A percentile compares a stretch with the other conserved stretches of the same genome.
These are phyloP conservation scores for Myrmaecium sp. DNA, from an alignment of 2,329 filamentous ascomycete species.

Conservation along the genomic window DNA sequence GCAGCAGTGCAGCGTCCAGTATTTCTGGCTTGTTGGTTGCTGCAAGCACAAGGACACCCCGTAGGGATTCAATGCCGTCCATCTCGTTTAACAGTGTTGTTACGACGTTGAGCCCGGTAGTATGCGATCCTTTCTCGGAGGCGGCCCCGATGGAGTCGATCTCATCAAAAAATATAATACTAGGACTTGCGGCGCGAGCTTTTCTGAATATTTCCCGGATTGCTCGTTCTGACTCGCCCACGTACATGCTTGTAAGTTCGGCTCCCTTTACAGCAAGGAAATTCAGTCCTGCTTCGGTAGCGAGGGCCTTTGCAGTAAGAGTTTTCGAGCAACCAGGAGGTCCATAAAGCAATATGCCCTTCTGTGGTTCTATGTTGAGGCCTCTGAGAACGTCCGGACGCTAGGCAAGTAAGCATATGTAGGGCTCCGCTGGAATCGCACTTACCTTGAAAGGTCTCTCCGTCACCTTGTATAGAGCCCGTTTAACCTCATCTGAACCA, in stretches of 20 bases:
- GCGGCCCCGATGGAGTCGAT: slow-evolving; percentile 68
- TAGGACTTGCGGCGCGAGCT: slow-evolving; percentile 69
- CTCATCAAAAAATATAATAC: slow-evolving; percentile 94
- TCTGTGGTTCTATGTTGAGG: slow-evolving; percentile 44
- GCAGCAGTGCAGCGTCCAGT: slow-evolving; percentile 70
- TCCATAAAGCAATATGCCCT: slow-evolving; percentile 77
- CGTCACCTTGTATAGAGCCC: slow-evolving; percentile 38
- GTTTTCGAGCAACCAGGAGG: slow-evolving; percentile 94
- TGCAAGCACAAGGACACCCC: slow-evolving; percentile 71
- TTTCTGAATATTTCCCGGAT: slow-evolving; percentile 74
- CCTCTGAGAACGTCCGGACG: slow-evolving; percentile 33
- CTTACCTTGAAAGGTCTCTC: slow-evolving; percentile 39
- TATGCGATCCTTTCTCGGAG: slow-evolving; percentile 33
- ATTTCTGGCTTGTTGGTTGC: slow-evolving; percentile 83
- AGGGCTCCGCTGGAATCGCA: slow-evolving; percentile 1
- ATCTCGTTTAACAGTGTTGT: slow-evolving; percentile 86
- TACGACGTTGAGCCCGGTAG: slow-evolving; percentile 58
- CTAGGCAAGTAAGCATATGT: slow-evolving; percentile 11
- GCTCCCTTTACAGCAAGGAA: slow-evolving; percentile 91
- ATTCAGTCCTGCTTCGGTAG: slow-evolving; percentile 79
- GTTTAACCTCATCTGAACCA: slow-evolving; percentile 62
- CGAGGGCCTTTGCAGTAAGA: slow-evolving; percentile 75
- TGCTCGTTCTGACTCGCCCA: slow-evolving; percentile 80
- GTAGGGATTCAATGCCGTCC: slow-evolving; percentile 78
- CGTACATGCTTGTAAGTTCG: slow-evolving; percentile 91